phyloP scores from a whole-genome alignment of 345 rosid species.

The Ceriops decandra region DNA sequence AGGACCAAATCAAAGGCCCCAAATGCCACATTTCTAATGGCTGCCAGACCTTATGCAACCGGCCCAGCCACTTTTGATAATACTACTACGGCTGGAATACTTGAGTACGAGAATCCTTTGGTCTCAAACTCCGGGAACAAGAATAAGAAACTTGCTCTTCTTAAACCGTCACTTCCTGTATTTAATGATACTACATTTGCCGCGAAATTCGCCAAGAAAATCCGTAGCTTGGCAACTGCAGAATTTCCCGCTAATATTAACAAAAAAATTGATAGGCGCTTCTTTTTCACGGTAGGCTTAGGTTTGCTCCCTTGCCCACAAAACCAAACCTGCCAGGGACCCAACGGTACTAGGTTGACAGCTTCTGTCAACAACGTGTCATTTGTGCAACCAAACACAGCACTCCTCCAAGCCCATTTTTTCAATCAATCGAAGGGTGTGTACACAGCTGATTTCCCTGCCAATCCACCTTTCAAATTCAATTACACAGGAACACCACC shows the following conservation, averaged over 20 bases:
- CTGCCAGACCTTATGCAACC: slow-evolving; percentile 44
- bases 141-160: slow-evolving; percentile 18
- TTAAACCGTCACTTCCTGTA: slow-evolving; percentile 37
- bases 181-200: slow-evolving; percentile 44
- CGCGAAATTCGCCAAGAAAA: slow-evolving; percentile 29
- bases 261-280: slow-evolving; percentile 32
- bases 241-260: slow-evolving; percentile 50
- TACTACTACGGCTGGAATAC: slow-evolving; percentile 41
- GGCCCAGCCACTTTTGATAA: slow-evolving; percentile 46
- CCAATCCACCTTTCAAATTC: slow-evolving; percentile 44
- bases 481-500: slow-evolving; percentile 56
- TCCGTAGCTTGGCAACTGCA: slow-evolving; percentile 40
- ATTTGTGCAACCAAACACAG: slow-evolving; percentile 37
- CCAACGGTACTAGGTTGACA: slow-evolving; percentile 39
- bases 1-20: slow-evolving; percentile 34
- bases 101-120: slow-evolving; percentile 31
- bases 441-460: slow-evolving; percentile 42
- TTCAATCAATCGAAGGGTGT: slow-evolving; percentile 41
- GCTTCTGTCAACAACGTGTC: slow-evolving; percentile 50
- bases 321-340: slow-evolving; percentile 46
- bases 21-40: slow-evolving; percentile 30
- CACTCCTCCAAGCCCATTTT: slow-evolving; percentile 50
- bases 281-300: slow-evolving; percentile 53
- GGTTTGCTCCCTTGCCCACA: slow-evolving; percentile 38
- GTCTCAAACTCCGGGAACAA: slow-evolving; percentile 15